A percentile compares a stretch with the other conserved stretches of the same genome.
These are phyloP conservation scores for Nymphaea colorata DNA, from an alignment of 164 flowering plant species.

Conservation along the genomic window DNA sequence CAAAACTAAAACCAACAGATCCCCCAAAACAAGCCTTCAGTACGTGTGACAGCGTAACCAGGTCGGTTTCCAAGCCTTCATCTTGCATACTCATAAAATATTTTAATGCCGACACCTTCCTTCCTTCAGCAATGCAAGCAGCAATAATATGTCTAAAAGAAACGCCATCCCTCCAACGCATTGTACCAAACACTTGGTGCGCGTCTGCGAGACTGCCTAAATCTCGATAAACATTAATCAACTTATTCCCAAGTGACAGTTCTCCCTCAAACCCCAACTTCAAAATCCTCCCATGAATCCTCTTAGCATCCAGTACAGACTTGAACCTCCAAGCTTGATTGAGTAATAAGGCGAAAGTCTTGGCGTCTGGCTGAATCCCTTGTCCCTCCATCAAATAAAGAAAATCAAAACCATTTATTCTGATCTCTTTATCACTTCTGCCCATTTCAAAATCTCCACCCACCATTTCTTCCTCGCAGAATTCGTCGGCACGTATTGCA, in stretches of 20 bases:
- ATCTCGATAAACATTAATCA: conserved; percentile 7
- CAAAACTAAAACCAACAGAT: conserved; percentile 1
- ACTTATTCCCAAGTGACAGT: conserved; percentile 3
- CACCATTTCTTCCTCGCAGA: conserved; percentile 7
- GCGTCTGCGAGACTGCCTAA: conserved; percentile 10
- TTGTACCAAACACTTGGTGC: conserved; percentile 8
- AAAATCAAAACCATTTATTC: conserved; percentile 12
- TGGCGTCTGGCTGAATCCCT: conserved; percentile 12
- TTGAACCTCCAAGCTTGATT: conserved; percentile 12
- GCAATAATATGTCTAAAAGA: conserved; percentile 11
- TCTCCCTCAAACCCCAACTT: conserved; percentile 14
- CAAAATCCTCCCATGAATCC: conserved; percentile 16
- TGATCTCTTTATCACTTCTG: neutral
- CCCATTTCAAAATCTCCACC: conserved; percentile 3
- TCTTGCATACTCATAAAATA: conserved; percentile 8
- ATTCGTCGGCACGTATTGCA: conserved; percentile 10
- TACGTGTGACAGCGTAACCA: conserved; percentile 9
- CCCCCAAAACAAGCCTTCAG: conserved; percentile 15
- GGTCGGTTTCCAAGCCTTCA: conserved; percentile 5
- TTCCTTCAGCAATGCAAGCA: conserved; percentile 4
- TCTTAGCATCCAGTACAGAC: conserved; percentile 9
- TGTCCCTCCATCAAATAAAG: conserved; percentile 15
- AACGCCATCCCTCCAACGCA: conserved; percentile 9
- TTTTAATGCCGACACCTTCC: conserved; percentile 2
- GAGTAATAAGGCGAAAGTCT: conserved; percentile 15